Percentiles rank a stretch among this genome's conserved stretches.
phyloP scores from a whole-genome alignment of 768 basidiomycete species.

The Krasilnikovozyma curviuscula region DNA sequence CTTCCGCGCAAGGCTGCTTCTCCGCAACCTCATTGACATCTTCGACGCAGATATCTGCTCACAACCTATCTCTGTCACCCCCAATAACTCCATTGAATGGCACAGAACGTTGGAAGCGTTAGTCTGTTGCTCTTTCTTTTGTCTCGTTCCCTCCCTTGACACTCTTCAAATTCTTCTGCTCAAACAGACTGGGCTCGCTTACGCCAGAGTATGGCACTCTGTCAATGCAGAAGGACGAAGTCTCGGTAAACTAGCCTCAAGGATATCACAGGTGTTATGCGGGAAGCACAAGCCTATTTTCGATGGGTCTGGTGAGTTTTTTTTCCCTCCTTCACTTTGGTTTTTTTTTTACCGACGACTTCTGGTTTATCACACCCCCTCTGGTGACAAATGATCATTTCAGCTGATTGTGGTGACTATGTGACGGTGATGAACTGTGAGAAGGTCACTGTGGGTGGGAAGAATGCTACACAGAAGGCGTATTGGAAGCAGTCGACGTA shows the following conservation, averaged over 20 bases:
- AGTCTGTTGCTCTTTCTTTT: no score
- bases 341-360: not conserved
- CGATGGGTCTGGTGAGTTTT: constrained; percentile 58
- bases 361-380: no score
- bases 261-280: constrained; percentile 90
- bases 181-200: constrained; percentile 73
- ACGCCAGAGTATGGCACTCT: constrained; percentile 89
- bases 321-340: not conserved
- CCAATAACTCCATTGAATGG: no score
- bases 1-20: no score
- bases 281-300: constrained; percentile 98
- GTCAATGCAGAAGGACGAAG: constrained; percentile 76
- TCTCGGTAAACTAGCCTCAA: constrained; percentile 83
- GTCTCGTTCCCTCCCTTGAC: no score
- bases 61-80: no score
- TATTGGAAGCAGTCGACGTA: constrained; percentile 83
- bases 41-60: no score
- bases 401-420: constrained; percentile 95
- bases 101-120: no score
- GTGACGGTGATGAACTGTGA: constrained; percentile 83
- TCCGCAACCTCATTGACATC: no score
- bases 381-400: no score
- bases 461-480: constrained; percentile 66
- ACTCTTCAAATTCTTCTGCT: not conserved
- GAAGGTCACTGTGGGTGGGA: constrained; percentile 67